These are phyloP conservation scores for Melocanna baccifera DNA, from an alignment of 176 grass and related monocot species.

Conservation along the genomic window DNA sequence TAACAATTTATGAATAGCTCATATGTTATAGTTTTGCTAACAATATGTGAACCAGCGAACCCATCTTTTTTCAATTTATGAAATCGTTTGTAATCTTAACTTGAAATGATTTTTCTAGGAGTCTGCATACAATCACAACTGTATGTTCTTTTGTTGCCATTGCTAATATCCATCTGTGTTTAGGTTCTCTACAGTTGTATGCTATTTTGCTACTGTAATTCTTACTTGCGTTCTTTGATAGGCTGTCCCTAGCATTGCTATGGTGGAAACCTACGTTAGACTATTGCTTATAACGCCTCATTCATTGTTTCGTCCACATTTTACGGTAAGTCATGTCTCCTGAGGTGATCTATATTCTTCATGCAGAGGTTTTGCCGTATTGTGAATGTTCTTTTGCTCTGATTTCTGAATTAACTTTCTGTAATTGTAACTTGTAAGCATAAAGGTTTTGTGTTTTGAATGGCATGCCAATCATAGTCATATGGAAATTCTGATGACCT, in stretches of 20 bases:
- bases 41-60: neutral
- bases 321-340: conserved; percentile 63
- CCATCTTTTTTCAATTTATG: conserved; percentile 10
- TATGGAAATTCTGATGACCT: conserved; percentile 18
- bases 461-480: neutral
- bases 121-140: neutral
- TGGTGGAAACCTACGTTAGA: conserved; percentile 98
- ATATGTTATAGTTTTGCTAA: neutral
- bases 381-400: conserved; percentile 12
- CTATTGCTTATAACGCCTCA: conserved; percentile 91
- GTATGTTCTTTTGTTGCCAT: conserved; percentile 24
- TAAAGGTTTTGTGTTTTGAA: neutral
- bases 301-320: conserved; percentile 93
- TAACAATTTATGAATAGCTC: conserved; percentile 4
- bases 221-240: conserved; percentile 38
- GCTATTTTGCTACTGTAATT: neutral
- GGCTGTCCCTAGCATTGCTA: conserved; percentile 94
- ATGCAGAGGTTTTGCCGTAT: neutral
- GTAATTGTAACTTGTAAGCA: neutral
- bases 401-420: conserved; percentile 13
- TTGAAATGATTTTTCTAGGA: conserved; percentile 27
- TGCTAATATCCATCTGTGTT: conserved; percentile 17
- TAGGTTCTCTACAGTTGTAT: conserved; percentile 5
- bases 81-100: neutral
- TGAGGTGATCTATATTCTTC: conserved; percentile 14